Evolutionary conservation across 768 basidiomycete genomes (phyloP).

Genomic region (Lepiota brunneoincarnata): DNA sequence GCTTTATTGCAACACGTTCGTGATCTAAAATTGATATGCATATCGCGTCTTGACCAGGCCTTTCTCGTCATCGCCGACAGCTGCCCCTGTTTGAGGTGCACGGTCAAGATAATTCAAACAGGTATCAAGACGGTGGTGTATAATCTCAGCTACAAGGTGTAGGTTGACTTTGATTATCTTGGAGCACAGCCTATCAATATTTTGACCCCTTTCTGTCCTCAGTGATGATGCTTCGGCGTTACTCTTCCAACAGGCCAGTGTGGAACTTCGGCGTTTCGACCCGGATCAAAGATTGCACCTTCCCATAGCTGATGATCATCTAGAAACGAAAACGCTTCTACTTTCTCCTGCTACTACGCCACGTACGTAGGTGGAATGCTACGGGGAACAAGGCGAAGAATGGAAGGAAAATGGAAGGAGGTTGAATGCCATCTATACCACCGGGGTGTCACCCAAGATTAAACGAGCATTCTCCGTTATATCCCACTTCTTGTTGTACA

Average conservation of each 20-base stretch:
- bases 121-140: constrained; percentile 93
- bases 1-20: constrained; percentile 98
- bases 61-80: constrained; percentile 35
- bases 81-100: constrained; percentile 97
- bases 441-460: constrained; percentile 26
- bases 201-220: constrained; percentile 9
- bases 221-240: constrained; percentile 82
- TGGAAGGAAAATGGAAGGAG: not conserved
- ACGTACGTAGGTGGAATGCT: not conserved
- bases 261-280: constrained; percentile 72
- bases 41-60: not conserved
- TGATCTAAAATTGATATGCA: not conserved
- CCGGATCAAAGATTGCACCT: constrained; percentile 36
- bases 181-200: not conserved
- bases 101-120: constrained; percentile 95
- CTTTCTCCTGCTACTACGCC: constrained; percentile 11
- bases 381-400: not conserved
- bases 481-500: constrained; percentile 62
- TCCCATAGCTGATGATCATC: constrained; percentile 20
- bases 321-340: constrained; percentile 13
- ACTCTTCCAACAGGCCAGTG: constrained; percentile 78
- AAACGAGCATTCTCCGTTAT: constrained; percentile 43
- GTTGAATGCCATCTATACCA: constrained; percentile 1
- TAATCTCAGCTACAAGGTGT: constrained; percentile 95
- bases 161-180: constrained; percentile 25